A percentile compares a stretch with the other conserved stretches of the same genome.
phyloP scores from a whole-genome alignment of 345 rosid genomes.

The Lepidium didymum region DNA sequence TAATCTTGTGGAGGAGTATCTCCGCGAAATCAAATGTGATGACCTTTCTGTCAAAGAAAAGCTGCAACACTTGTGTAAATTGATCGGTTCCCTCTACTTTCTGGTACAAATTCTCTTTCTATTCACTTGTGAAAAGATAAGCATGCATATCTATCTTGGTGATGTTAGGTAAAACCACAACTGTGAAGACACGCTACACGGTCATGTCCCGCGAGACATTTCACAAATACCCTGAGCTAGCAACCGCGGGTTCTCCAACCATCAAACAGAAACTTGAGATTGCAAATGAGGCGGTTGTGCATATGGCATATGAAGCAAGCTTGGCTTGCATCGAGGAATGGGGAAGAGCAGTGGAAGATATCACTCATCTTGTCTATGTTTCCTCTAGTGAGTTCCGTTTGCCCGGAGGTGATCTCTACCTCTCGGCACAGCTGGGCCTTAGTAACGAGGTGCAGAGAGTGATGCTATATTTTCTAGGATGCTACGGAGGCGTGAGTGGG shows the following conservation, averaged over 20 bases:
- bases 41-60: slow-evolving; percentile 68
- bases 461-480: slow-evolving; percentile 83
- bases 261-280: slow-evolving; percentile 82
- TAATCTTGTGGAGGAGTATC: slow-evolving; percentile 74
- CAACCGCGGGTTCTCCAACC: slow-evolving; percentile 70
- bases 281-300: slow-evolving; percentile 75
- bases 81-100: not conserved
- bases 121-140: not conserved
- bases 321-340: slow-evolving; percentile 74
- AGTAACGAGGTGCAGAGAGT: slow-evolving; percentile 62
- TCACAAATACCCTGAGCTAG: slow-evolving; percentile 75
- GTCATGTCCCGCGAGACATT: slow-evolving; percentile 89
- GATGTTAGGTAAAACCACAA: slow-evolving; percentile 69
- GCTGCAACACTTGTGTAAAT: slow-evolving; percentile 72
- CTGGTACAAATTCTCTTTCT: not conserved
- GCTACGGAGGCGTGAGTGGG: slow-evolving; percentile 82
- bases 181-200: slow-evolving; percentile 87
- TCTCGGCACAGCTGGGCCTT: slow-evolving; percentile 62
- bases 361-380: slow-evolving; percentile 85
- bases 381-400: slow-evolving; percentile 88
- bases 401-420: slow-evolving; percentile 86
- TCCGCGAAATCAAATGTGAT: slow-evolving; percentile 69
- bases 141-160: not conserved
- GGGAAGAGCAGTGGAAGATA: slow-evolving; percentile 62
- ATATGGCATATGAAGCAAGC: slow-evolving; percentile 84